Base-by-base conservation (phyloP, 495 filamentous ascomycete genomes). In the Penicillium egyptiacum region DNA sequence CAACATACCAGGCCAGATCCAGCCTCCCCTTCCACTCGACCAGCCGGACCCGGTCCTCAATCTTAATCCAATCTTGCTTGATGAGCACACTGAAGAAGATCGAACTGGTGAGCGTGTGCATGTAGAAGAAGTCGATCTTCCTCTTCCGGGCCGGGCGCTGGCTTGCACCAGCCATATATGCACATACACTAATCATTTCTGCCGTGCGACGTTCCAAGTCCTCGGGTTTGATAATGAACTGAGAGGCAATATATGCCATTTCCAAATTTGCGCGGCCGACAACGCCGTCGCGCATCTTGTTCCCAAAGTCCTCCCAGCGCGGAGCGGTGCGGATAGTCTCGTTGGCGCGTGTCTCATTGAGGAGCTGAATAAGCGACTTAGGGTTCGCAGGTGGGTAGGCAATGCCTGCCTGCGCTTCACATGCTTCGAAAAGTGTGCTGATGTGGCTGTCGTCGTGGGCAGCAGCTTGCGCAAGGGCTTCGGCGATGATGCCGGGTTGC, bases 121-220 rank as follows among this genome's bases (percentile, higher is more conserved):
- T 69, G 55, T 56, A 53, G 64, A 71, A 74, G 51, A 77, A 77
- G 56, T 77, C 74, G 41, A 77, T 58, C 55, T 70, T 35, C 28
- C 22, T 67, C 62, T 23, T 59, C 58, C 2, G 60, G 50, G 5
- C 31, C 73, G 70, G 7, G 61, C 63, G 0, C 67, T 64, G 3
- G 61, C 28, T 30, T 30, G 28, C 28, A 30, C 28, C 28, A 30
- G 28, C 28, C 28, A 30, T 30, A 30, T 30, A 30, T 30, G 28
- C 28, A 30, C 28, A 30, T 30, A 30, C 28, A 30, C 28, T 30
- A 9, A 9, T 30, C 68, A 23, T 59, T 44, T 43, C 40, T 22
- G 9, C 17, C 40, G 20, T 43, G 28, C 28, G 28, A 30, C 28
- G 28, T 30, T 30, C 28, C 28, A 30, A 30, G 28, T 30, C 28